Conservation (phyloP, 495 filamentous ascomycete genomes). For the Neurospora tetraspora region DNA sequence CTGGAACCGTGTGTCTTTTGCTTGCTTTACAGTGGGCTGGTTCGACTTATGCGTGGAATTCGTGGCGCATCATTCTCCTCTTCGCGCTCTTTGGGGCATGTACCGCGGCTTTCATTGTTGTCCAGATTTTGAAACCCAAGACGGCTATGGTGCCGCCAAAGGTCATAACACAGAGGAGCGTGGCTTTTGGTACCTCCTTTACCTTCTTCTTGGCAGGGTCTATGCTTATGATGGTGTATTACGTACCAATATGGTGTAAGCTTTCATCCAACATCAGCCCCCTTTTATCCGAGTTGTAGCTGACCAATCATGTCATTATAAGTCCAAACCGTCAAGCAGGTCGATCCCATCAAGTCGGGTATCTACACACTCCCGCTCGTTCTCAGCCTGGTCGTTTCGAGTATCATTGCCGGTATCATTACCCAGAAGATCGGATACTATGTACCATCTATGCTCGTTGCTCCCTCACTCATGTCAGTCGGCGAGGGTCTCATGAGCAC, state of each 20-base stretch:
- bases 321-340: constrained; percentile 63
- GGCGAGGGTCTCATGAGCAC: constrained; percentile 62
- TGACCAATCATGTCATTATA: constrained; percentile 38
- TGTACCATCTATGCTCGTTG: constrained; percentile 51
- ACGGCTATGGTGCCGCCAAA: constrained; percentile 68
- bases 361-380: constrained; percentile 52
- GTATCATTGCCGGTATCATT: constrained; percentile 38
- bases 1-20: constrained; percentile 59
- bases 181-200: constrained; percentile 53
- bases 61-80: constrained; percentile 57
- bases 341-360: constrained; percentile 46
- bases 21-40: constrained; percentile 85
- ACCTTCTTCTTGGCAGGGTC: constrained; percentile 48
- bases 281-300: constrained; percentile 24
- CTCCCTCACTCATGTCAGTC: constrained; percentile 48
- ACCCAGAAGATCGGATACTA: constrained; percentile 58
- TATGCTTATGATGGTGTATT: constrained; percentile 63
- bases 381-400: constrained; percentile 38
- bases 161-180: constrained; percentile 62
- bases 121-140: constrained; percentile 60
- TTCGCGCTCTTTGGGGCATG: constrained; percentile 57
- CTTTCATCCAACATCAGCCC: constrained; percentile 8
- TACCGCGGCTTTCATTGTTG: constrained; percentile 46
- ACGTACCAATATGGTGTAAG: constrained; percentile 68
- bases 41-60: constrained; percentile 56